Evolutionary conservation across 2,329 filamentous ascomycete genomes (phyloP), one percentile per base, ranked within the genome.

Genomic region (Ophiosphaerella korrae): DNA sequence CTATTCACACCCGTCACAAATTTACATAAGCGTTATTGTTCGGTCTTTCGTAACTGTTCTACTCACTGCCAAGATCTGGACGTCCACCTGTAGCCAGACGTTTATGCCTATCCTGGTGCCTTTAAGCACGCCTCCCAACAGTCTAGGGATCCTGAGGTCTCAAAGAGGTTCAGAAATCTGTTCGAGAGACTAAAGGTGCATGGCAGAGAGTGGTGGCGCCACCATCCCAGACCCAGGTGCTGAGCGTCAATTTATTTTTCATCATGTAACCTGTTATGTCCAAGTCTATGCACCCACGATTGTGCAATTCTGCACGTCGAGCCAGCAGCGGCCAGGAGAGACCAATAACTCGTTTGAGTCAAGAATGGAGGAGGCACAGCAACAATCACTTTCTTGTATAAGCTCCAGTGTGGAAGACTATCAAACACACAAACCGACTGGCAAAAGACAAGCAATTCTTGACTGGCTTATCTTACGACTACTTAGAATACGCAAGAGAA

Each of bases 11-110:
- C 6, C 8, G 26, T 29, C 26, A 29, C 26, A 2, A 29, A 21
- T 21, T 21, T 21, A 4, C 18, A 21, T 21, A 4, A 4, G 18
- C 18, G 18, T 21, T 21, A 21, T 4, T 21, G 18, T 4, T 21
- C 3, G 18, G 18, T 4, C 18, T 4, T 21, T 21, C 18, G 18
- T 4, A 21, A 21, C 18, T 4, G 18, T 21, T 21, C 18, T 21
- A 21, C 18, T 21, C 18, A 21, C 18, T 4, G 18, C 18, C 5
- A 21, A 21, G 18, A 21, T 21, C 3, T 21, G 18, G 18, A 58
- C 23, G 55, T 64, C 2, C 60, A 67, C 42, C 38, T 67, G n/a
- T 50, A 60, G 42, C 64, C 64, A 21, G 18, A 21, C 18, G 18
- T 21, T 21, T 21, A 21, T 21, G 18, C 18, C 18, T 21, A 21